Evolutionary conservation across 495 filamentous ascomycete species (phyloP).

Genomic region (Friedmanniomyces simplex): DNA sequence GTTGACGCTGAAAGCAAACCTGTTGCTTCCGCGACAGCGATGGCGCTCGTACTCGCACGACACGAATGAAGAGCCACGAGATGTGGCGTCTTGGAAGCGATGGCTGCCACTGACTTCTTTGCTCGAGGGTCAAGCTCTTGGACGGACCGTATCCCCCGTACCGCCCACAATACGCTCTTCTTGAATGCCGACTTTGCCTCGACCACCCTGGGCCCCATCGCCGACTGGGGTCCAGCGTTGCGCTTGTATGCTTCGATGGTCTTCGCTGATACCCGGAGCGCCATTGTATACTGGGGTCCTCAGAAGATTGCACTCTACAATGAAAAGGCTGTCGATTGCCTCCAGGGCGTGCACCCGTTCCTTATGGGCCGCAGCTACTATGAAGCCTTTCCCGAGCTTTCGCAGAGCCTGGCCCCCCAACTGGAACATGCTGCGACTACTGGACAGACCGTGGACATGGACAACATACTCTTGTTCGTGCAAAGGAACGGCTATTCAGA

Average conservation of each 20-base stretch:
- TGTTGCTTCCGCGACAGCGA: too few species aligned
- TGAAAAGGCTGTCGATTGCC: neutral
- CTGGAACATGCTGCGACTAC: neutral
- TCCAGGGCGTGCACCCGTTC: slow-evolving; percentile 1
- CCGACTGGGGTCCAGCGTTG: slow-evolving; percentile 4
- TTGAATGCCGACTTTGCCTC: slow-evolving; percentile 1
- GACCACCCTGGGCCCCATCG: slow-evolving; percentile 6
- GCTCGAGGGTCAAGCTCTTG: slow-evolving; percentile 9
- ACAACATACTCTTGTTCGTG: neutral
- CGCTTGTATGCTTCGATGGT: slow-evolving; percentile 7
- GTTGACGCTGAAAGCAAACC: too few species aligned
- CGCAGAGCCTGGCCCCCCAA: neutral
- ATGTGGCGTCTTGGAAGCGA: too few species aligned
- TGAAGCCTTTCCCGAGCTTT: neutral
- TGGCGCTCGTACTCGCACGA: too few species aligned
- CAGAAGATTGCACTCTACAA: slow-evolving; percentile 13
- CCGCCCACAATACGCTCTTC: slow-evolving; percentile 7
- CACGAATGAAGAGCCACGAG: too few species aligned
- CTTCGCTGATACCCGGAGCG: slow-evolving; percentile 19
- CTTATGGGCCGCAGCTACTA: slow-evolving; percentile 2
- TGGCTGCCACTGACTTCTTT: neutral
- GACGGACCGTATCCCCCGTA: slow-evolving; percentile 17
- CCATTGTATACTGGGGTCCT: slow-evolving; percentile 16
- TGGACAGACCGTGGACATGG: neutral
- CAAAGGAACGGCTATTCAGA: slow-evolving; percentile 17